Evolutionary conservation across 2,329 filamentous ascomycete species (phyloP).

Genomic region (Phymatotrichopsis omnivora): DNA sequence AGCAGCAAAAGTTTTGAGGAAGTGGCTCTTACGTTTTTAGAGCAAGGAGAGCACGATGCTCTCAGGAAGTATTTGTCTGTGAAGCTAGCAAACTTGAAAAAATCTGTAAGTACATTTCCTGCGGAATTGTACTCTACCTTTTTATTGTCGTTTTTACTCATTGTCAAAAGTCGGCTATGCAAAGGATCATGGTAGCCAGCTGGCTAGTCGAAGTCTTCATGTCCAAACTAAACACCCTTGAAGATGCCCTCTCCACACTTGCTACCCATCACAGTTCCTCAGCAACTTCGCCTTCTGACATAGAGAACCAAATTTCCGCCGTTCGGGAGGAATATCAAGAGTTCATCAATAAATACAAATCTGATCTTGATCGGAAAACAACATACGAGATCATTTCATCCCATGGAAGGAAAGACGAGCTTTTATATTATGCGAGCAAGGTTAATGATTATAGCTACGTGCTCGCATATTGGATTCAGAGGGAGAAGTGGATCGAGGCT

Average conservation of each 20-base stretch:
- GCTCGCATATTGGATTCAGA: constrained; percentile 91
- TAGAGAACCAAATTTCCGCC: constrained; percentile 59
- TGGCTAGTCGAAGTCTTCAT: constrained; percentile 97
- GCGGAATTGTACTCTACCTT: background rate
- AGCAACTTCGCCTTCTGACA: constrained; percentile 38
- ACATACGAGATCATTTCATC: constrained; percentile 94
- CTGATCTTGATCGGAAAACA: constrained; percentile 80
- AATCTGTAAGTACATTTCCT: constrained; percentile 40
- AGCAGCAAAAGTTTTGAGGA: constrained; percentile 97
- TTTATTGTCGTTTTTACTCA: constrained; percentile 1
- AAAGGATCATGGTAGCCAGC: constrained; percentile 85
- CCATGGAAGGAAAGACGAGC: constrained; percentile 84
- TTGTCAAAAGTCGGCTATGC: constrained; percentile 62
- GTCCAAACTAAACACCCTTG: constrained; percentile 87
- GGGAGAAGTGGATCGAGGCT: constrained; percentile 82
- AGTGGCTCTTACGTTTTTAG: constrained; percentile 81
- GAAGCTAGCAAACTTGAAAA: constrained; percentile 73
- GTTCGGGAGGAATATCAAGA: constrained; percentile 75
- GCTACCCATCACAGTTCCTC: constrained; percentile 24
- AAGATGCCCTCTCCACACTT: constrained; percentile 85
- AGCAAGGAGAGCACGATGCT: constrained; percentile 81
- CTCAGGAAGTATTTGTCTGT: constrained; percentile 79
- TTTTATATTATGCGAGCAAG: constrained; percentile 80
- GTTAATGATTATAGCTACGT: constrained; percentile 92
- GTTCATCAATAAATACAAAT: constrained; percentile 75